Evolutionary conservation across 78 protist species (phyloP).

Genomic region (Cavenderia fasciculata): DNA sequence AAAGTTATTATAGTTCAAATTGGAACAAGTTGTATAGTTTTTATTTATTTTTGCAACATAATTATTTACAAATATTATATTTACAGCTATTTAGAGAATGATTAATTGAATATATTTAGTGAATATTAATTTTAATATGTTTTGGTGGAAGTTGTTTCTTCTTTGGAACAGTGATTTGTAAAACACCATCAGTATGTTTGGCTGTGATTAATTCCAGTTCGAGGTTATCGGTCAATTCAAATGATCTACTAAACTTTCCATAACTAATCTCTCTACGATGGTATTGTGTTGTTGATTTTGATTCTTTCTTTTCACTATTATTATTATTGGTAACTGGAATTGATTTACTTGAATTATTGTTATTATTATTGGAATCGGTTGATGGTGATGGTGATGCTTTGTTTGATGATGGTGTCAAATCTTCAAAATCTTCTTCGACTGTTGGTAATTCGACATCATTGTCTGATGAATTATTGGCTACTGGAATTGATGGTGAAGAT

Average conservation of each 20-base stretch:
- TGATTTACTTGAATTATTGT: background rate
- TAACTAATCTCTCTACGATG: no score
- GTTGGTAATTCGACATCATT: background rate
- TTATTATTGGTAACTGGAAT: no score
- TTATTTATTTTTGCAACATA: no score
- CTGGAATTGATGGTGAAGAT: background rate
- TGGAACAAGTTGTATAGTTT: no score
- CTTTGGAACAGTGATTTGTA: background rate
- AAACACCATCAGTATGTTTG: slow-evolving; percentile 2
- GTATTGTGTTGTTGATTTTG: background rate
- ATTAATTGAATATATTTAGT: no score
- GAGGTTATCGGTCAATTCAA: background rate
- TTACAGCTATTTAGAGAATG: no score
- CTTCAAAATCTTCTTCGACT: background rate
- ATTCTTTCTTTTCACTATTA: background rate
- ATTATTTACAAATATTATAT: no score
- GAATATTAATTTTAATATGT: no score
- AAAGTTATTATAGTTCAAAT: no score
- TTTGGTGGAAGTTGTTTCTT: background rate
- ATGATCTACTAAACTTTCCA: background rate
- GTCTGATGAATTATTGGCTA: background rate
- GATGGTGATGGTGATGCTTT: slow-evolving; percentile 9
- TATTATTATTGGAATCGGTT: background rate
- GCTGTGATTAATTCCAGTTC: background rate
- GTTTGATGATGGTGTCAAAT: background rate